Evolutionary conservation across 306 rosid genomes (phyloP), one percentile per base, ranked within the genome.

Genomic region (Sicyos edulis): DNA sequence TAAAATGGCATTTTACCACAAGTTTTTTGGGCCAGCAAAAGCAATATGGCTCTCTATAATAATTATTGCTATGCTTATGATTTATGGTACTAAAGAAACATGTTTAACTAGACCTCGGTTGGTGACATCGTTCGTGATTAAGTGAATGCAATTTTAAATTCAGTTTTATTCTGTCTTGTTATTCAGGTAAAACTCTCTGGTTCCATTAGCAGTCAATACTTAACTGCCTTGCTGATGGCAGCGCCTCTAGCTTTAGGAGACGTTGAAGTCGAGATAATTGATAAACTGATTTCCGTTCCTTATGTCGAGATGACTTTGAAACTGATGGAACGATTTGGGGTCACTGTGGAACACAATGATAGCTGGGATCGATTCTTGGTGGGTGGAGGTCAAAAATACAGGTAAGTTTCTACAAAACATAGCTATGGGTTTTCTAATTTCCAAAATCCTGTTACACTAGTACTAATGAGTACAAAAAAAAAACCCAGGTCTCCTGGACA

Each of bases 301-400:
- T 95, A 95, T 60, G 97, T 91, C 40, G 99, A 95, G 56, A 95
- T 95, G 99, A 91, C 99, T 70, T 77, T 95, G 77, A 95, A 95
- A 82, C 83, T 95, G 85, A 95, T 95, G 99, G 96, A 91, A 82
- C 96, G 92, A 17, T 95, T 91, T 84, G 99, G 97, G 74, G 95
- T 95, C 70, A 66, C 62, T 16, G 96, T 91, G 44, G 91, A 87
- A 66, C 97, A 89, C 78, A 89, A 42, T 74, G 89, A 59, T 77
- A 83, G 82, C 53, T 95, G 99, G 97, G 97, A 95, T 73, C 85
- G 80, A 68, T 95, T 95, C 81, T 85, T 81, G 78, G 79, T 95
- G 73, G 87, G 72, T 34, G 97, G 99, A 78, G 99, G 97, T 71
- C 99, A 95, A 84, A 91, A 85, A 66, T 95, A 95, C 89, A 95